Conservation (phyloP, 1,139 yeast genomes). For the Hyphopichia buzzinii region DNA sequence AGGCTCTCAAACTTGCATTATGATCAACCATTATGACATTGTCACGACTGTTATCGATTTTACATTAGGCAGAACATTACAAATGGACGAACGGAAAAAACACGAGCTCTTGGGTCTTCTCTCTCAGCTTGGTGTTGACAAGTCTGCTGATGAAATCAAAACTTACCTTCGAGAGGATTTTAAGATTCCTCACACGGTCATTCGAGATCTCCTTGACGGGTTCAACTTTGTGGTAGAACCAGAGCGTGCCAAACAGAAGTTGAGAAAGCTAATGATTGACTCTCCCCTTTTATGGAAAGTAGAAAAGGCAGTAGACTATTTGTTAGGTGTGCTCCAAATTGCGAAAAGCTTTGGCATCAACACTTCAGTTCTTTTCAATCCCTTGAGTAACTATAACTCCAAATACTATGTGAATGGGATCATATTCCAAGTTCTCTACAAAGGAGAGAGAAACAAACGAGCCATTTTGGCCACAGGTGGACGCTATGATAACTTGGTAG, state of each 20-base stretch:
- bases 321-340: conserved; percentile 54
- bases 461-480: conserved; percentile 82
- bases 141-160: conserved; percentile 63
- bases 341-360: conserved; percentile 53
- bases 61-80: conserved; percentile 69
- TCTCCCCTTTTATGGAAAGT: conserved; percentile 63
- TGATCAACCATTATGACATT: conserved; percentile 78
- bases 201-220: conserved; percentile 70
- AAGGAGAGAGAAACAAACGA: conserved; percentile 42
- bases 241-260: conserved; percentile 57
- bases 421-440: conserved; percentile 83
- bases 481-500: conserved; percentile 72
- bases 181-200: conserved; percentile 74
- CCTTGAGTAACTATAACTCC: conserved; percentile 79
- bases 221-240: conserved; percentile 75
- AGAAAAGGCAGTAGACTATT: conserved; percentile 60
- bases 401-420: conserved; percentile 75
- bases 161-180: conserved; percentile 65
- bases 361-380: conserved; percentile 47
- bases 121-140: conserved; percentile 74
- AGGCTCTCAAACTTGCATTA: conserved; percentile 50
- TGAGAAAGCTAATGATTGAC: conserved; percentile 71
- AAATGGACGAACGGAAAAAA: conserved; percentile 59
- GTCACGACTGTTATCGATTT: conserved; percentile 60
- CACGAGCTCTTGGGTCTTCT: conserved; percentile 66